Evolutionary conservation across 495 filamentous ascomycete species (phyloP).

Genomic region (Trichoderma virens): DNA sequence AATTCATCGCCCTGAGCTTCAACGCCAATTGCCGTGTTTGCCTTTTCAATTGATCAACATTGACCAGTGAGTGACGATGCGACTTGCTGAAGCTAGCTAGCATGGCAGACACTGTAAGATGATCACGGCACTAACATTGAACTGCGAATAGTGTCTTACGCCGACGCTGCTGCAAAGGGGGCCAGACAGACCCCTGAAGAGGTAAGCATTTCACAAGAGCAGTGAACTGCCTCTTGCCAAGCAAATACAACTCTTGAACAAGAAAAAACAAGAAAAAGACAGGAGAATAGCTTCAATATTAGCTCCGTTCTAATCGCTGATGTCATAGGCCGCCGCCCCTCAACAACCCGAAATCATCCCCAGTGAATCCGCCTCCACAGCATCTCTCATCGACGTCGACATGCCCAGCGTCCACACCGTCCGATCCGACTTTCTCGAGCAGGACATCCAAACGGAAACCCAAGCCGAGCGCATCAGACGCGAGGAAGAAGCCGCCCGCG

Average conservation of each 20-base stretch:
- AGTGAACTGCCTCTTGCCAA: neutral
- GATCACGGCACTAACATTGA: too few relatives aligned
- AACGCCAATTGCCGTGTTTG: neutral
- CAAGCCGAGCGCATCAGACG: constrained; percentile 59
- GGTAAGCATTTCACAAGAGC: constrained; percentile 32
- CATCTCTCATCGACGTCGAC: constrained; percentile 72
- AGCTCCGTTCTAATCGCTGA: neutral
- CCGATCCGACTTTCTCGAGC: constrained; percentile 55
- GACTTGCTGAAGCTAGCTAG: neutral
- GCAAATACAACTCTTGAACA: neutral
- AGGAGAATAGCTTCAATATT: neutral
- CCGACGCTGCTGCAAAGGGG: constrained; percentile 63
- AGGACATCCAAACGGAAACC: constrained; percentile 62
- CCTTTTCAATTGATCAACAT: neutral
- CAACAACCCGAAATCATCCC: constrained; percentile 55
- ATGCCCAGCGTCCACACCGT: constrained; percentile 62
- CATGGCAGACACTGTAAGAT: too few relatives aligned
- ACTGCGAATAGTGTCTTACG: constrained; percentile 59
- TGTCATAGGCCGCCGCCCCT: constrained; percentile 49
- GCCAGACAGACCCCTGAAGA: constrained; percentile 66
- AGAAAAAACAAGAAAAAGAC: neutral
- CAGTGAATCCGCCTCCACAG: constrained; percentile 46
- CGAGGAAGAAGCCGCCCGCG: constrained; percentile 32
- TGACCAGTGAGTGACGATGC: neutral
- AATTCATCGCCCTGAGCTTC: neutral